Evolutionary conservation across 441 rosid species (phyloP).

Genomic region (Pelargonium myrrhifolium): DNA sequence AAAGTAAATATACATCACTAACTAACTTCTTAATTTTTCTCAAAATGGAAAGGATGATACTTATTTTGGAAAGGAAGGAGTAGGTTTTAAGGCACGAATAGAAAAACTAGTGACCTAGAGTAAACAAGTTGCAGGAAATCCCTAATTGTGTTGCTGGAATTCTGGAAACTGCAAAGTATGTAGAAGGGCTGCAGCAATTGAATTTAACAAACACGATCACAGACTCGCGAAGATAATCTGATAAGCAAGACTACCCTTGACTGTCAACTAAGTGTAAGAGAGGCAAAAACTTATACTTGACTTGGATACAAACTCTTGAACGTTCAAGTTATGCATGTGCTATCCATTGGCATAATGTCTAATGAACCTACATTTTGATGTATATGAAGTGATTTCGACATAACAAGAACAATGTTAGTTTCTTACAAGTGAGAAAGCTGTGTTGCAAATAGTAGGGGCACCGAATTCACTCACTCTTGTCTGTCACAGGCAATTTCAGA

Average conservation of each 20-base stretch:
- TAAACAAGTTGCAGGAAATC: background rate
- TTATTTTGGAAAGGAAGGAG: no score
- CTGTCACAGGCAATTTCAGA: constrained; percentile 80
- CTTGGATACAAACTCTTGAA: background rate
- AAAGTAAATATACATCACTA: no score
- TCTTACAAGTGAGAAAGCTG: background rate
- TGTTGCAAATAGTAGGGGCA: background rate
- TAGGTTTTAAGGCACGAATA: no score
- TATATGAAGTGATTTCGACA: background rate
- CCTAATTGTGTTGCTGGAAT: background rate
- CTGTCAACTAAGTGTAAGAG: background rate
- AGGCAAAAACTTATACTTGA: background rate
- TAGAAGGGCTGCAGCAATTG: no score
- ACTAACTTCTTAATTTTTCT: no score
- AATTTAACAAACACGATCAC: background rate
- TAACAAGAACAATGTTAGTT: background rate
- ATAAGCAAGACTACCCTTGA: background rate
- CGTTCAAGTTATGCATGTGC: background rate
- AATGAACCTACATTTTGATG: background rate
- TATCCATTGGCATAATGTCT: background rate
- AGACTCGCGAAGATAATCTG: background rate
- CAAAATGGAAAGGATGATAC: no score
- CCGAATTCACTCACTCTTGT: background rate
- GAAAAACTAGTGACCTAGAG: no score
- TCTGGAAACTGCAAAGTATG: no score